Evolutionary conservation across 2,329 filamentous ascomycete genomes (phyloP).

Genomic region (Verticillium isaacii): DNA sequence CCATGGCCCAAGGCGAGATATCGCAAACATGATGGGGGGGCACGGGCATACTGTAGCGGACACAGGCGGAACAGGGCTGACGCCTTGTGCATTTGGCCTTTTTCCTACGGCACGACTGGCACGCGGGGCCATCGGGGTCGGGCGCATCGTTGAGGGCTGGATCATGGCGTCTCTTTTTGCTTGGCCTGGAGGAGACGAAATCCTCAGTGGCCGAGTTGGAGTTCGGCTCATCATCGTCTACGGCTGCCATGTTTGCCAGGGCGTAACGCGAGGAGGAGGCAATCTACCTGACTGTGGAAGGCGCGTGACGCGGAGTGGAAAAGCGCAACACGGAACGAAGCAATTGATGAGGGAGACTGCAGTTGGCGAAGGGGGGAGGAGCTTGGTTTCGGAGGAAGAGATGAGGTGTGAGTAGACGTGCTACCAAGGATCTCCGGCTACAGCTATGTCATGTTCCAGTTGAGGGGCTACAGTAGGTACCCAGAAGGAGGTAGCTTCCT

Average conservation of each 20-base stretch:
- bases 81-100: slow-evolving; percentile 38
- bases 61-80: slow-evolving; percentile 37
- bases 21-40: slow-evolving; percentile 6
- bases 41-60: slow-evolving; percentile 17
- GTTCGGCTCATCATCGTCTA: background rate
- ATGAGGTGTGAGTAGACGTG: background rate
- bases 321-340: too few relatives aligned
- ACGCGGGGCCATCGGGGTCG: slow-evolving; percentile 13
- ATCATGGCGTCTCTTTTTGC: background rate
- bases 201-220: background rate
- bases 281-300: too few relatives aligned
- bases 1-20: background rate
- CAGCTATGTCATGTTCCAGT: too few relatives aligned
- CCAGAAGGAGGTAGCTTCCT: too few relatives aligned
- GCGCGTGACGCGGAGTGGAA: background rate
- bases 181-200: background rate
- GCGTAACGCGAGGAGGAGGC: background rate
- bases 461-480: too few relatives aligned
- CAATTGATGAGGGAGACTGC: too few relatives aligned
- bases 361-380: too few relatives aligned
- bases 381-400: background rate
- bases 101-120: slow-evolving; percentile 37
- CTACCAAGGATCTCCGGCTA: too few relatives aligned
- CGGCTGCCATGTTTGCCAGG: background rate
- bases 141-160: background rate